These are phyloP conservation scores for Mycena belliarum DNA, from an alignment of 768 basidiomycete genomes.

Conservation along the genomic window DNA sequence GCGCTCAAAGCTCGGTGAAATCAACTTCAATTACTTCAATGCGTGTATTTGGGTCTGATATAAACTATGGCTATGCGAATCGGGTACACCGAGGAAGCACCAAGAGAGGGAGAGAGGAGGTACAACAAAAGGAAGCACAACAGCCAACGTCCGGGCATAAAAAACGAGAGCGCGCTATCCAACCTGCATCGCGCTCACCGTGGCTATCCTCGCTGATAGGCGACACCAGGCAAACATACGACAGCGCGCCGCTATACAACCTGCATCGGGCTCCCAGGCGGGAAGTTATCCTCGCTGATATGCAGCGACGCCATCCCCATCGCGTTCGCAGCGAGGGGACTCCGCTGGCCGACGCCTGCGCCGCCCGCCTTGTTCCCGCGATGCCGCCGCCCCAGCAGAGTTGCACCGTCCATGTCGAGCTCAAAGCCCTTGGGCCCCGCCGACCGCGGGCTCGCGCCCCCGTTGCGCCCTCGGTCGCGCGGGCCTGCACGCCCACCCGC, in stretches of 20 bases:
- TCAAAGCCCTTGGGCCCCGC: slow-evolving; percentile 57
- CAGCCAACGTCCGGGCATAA: not conserved
- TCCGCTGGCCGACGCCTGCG: slow-evolving; percentile 27
- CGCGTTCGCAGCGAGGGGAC: slow-evolving; percentile 36
- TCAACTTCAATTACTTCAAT: slow-evolving; percentile 2
- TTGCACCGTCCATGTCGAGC: slow-evolving; percentile 84
- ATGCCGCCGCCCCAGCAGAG: slow-evolving; percentile 76
- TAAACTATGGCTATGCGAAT: slow-evolving; percentile 17
- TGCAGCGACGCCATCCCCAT: slow-evolving; percentile 29
- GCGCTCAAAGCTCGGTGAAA: slow-evolving; percentile 6
- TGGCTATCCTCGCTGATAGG: too few relatives aligned
- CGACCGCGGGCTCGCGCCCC: not conserved
- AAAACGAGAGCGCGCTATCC: too few relatives aligned
- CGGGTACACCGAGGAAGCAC: slow-evolving; percentile 6
- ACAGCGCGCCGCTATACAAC: slow-evolving; percentile 7
- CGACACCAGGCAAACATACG: not conserved
- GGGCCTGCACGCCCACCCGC: slow-evolving; percentile 39
- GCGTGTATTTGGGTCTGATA: slow-evolving; percentile 17
- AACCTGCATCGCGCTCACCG: slow-evolving; percentile 29
- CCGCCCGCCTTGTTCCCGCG: slow-evolving; percentile 32
- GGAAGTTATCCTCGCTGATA: slow-evolving; percentile 20
- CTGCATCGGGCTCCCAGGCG: slow-evolving; percentile 30
- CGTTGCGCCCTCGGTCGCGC: slow-evolving; percentile 17
- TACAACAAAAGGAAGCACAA: slow-evolving; percentile 2
- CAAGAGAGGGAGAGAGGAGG: not conserved